Conservation (phyloP, 441 rosid species). For the Pelargonium citronellum region DNA sequence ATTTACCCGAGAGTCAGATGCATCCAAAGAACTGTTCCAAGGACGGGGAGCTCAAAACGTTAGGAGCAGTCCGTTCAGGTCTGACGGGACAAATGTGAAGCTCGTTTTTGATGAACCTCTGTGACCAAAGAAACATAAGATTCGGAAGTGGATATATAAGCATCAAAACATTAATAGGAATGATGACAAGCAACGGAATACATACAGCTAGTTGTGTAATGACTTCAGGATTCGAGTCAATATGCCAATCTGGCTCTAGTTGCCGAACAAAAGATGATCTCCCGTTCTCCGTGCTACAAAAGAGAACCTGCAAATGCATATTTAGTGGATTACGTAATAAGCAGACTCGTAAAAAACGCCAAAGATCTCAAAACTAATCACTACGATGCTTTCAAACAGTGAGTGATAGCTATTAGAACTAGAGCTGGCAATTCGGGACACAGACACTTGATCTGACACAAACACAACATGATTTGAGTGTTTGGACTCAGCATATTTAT, state of each 20-base stretch:
- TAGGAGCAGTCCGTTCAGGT: slow-evolving; percentile 57
- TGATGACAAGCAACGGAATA: background rate
- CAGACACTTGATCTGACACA: no score
- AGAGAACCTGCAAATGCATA: slow-evolving; percentile 67
- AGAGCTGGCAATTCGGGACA: no score
- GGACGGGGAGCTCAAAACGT: slow-evolving; percentile 67
- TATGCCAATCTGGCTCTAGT: slow-evolving; percentile 98
- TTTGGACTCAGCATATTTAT: no score
- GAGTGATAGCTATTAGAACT: no score
- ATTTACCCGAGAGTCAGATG: slow-evolving; percentile 32
- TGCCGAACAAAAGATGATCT: slow-evolving; percentile 90
- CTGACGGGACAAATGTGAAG: slow-evolving; percentile 58
- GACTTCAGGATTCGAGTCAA: slow-evolving; percentile 75
- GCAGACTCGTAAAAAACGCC: background rate
- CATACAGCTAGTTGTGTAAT: slow-evolving; percentile 73
- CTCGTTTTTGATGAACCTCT: slow-evolving; percentile 90
- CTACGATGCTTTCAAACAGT: background rate
- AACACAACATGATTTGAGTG: no score
- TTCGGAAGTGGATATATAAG: background rate
- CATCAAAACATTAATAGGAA: background rate
- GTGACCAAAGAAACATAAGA: slow-evolving; percentile 16
- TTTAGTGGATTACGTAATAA: slow-evolving; percentile 7
- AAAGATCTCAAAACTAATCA: background rate
- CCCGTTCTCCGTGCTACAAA: slow-evolving; percentile 88
- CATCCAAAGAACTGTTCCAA: slow-evolving; percentile 82